Base-by-base conservation (phyloP, 2,329 filamentous ascomycete species). In the Fusarium kyushuense region DNA sequence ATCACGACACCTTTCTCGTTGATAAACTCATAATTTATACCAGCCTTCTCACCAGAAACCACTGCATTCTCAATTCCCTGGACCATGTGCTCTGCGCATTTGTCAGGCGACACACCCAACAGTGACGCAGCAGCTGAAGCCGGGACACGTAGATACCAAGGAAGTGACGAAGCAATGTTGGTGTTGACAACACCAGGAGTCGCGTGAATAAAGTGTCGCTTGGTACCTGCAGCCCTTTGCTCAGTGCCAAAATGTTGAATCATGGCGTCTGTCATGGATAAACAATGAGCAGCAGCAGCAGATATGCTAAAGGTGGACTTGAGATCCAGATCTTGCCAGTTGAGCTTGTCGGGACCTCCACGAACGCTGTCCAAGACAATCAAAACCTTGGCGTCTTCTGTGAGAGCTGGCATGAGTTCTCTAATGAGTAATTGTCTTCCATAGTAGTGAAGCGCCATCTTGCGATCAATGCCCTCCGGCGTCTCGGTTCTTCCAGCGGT, bases 391-490 rank as follows among this genome's bases (percentile, higher is more conserved):
- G 79, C 75, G n/a, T 78, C 74, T 0, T 72, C 65, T 32, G 70
- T 76, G n/a, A 83, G 66, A 0, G 73, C 68, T 0, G 82, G 81
- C 1, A 79, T 62, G 6, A 84, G 74, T 36, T 81, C 79, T 16
- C 75, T 71, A 23, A 83, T 77, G 16, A 84, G 78, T 0, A 82
- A 76, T 63, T 83, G 81, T 14, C 77, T 78, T 17, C 81, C 78
- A 58, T 84, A 84, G 63, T 81, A 83, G 55, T 83, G 80, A n/a
- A 84, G 72, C 0, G 77, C 78, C 75, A 84, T 79, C 65, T 83
- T 84, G 46, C 74, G 74, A 47, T 83, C 80, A 17, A 84, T 78
- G 1, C 80, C 81, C 62, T 84, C 83, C 2, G 77, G 27, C 1
- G 82, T 82, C 63, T 83, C 80, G 1, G 72, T 76, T 36, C 79